Conservation (phyloP, 768 basidiomycete genomes). For the Pleurotus tuoliensis region DNA sequence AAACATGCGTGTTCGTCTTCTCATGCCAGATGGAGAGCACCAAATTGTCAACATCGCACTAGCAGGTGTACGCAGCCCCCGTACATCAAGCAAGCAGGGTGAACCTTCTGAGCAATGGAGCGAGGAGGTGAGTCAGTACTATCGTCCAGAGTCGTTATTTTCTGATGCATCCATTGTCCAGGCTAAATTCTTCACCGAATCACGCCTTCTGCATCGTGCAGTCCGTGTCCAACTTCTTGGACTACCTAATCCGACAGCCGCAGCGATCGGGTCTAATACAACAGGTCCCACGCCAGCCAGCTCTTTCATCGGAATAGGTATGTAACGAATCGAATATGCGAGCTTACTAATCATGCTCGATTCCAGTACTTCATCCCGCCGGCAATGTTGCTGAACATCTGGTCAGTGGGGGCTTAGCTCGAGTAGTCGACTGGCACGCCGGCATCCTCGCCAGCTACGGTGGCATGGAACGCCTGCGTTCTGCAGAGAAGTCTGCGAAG, state of each 20-base stretch:
- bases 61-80: constrained; percentile 77
- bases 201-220: constrained; percentile 72
- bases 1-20: constrained; percentile 81
- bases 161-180: constrained; percentile 26
- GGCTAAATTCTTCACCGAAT: constrained; percentile 95
- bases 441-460: constrained; percentile 85
- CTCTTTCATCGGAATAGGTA: constrained; percentile 86
- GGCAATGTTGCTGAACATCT: constrained; percentile 94
- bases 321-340: constrained; percentile 16
- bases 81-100: constrained; percentile 65
- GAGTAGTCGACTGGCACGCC: constrained; percentile 96
- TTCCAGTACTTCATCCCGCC: constrained; percentile 77
- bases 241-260: constrained; percentile 71
- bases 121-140: constrained; percentile 67
- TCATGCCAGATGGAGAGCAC: constrained; percentile 86
- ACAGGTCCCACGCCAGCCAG: constrained; percentile 63
- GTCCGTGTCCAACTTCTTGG: constrained; percentile 80
- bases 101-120: constrained; percentile 81
- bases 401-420: constrained; percentile 79
- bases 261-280: constrained; percentile 69
- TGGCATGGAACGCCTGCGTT: constrained; percentile 83
- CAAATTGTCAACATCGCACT: constrained; percentile 85
- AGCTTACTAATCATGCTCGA: constrained; percentile 5
- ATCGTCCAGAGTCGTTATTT: constrained; percentile 5
- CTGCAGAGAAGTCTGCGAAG: constrained; percentile 78